phyloP scores from a whole-genome alignment of 106 monocot genomes.

The Dendrobium chrysotoxum region DNA sequence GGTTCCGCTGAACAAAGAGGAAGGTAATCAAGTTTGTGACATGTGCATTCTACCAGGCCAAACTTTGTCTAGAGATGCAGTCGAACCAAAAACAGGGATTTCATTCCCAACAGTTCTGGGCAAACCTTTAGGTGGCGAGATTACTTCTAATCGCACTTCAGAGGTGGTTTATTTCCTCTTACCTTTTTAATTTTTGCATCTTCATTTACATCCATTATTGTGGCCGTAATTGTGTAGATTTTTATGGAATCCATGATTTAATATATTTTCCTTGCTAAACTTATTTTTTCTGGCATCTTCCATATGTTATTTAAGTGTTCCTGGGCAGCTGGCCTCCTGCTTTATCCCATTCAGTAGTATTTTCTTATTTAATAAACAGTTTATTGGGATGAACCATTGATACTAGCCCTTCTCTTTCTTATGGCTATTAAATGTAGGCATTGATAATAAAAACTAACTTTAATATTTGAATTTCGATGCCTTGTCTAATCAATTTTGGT shows the following conservation, averaged over 20 bases:
- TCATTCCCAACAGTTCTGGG: constrained; percentile 70
- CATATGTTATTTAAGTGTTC: background rate
- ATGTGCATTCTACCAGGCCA: constrained; percentile 30
- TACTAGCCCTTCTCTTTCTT: background rate
- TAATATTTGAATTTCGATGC: background rate
- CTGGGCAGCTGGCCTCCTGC: background rate
- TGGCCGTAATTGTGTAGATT: no score
- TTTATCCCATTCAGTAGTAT: background rate
- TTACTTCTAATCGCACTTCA: constrained; percentile 29
- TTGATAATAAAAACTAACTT: background rate
- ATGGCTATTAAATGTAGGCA: background rate
- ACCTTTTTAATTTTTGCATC: background rate
- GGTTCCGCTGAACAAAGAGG: constrained; percentile 11
- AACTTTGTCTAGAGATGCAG: constrained; percentile 40
- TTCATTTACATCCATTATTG: background rate
- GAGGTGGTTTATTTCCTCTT: constrained; percentile 30
- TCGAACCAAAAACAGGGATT: constrained; percentile 90
- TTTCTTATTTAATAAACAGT: background rate
- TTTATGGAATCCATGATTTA: no score
- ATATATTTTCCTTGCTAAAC: background rate
- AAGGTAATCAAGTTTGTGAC: constrained; percentile 28
- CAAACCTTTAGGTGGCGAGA: constrained; percentile 30
- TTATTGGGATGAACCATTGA: background rate
- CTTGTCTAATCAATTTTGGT: background rate
- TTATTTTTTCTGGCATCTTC: background rate